A percentile compares a stretch with the other conserved stretches of the same genome.
Evolutionary conservation across 257 asterid species (phyloP).

Genomic region (Verbena officinalis): DNA sequence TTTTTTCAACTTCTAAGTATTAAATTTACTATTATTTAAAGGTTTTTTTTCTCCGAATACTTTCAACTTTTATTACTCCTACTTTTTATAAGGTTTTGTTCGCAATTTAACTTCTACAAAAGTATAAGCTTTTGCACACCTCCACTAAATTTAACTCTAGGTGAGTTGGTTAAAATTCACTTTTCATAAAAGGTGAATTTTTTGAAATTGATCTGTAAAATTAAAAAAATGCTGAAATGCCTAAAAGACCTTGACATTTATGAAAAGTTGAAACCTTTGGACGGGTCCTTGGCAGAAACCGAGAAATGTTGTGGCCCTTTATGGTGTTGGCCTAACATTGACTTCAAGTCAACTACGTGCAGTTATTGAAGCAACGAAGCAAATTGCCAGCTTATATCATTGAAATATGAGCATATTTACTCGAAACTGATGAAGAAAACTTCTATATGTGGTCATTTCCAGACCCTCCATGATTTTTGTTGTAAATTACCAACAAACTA

Average conservation of each 20-base stretch:
- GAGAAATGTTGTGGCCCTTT: background rate
- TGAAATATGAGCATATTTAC: background rate
- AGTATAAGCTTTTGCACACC: no score
- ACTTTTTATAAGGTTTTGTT: no score
- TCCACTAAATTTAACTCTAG: background rate
- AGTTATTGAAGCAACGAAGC: background rate
- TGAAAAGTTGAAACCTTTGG: background rate
- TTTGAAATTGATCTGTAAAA: background rate
- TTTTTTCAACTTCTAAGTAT: no score
- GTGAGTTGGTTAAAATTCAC: slow-evolving; percentile 25
- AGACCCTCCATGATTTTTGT: no score
- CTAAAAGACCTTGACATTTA: slow-evolving; percentile 20
- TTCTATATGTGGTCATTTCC: no score
- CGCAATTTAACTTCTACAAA: no score
- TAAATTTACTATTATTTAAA: no score
- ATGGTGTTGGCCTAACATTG: slow-evolving; percentile 14
- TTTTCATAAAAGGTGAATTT: slow-evolving; percentile 1
- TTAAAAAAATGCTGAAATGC: slow-evolving; percentile 11
- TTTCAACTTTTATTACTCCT: no score
- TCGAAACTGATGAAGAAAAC: background rate
- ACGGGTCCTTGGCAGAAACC: background rate
- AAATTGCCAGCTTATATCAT: background rate
- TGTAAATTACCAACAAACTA: no score
- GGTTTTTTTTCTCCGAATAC: no score
- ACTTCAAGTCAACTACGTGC: slow-evolving; percentile 13